Percentiles rank a stretch among this genome's conserved stretches.
Conservation (phyloP, 2,329 filamentous ascomycete genomes). For the Alternaria brassicicola region DNA sequence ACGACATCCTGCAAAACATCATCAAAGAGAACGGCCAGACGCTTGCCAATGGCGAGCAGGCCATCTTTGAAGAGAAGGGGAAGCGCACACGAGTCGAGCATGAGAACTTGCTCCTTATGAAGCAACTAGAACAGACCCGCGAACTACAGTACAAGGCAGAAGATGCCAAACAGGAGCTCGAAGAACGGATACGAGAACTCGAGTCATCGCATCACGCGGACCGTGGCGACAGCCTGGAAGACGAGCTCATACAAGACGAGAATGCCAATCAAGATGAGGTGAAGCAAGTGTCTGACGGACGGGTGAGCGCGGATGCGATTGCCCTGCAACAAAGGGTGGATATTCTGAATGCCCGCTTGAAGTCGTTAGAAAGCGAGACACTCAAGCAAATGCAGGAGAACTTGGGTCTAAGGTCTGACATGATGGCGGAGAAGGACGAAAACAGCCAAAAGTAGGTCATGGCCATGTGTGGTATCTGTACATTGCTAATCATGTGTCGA, state of each 20-base stretch:
- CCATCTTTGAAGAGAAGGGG: conserved; percentile 58
- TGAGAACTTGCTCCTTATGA: conserved; percentile 54
- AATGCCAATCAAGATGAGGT: conserved; percentile 32
- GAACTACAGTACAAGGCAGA: conserved; percentile 57
- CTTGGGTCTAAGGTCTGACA: conserved; percentile 45
- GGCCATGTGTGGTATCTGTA: background rate
- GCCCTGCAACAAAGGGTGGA: conserved; percentile 51
- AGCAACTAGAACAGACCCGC: conserved; percentile 55
- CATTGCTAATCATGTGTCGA: background rate
- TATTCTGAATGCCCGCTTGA: conserved; percentile 44
- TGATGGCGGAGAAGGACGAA: conserved; percentile 46
- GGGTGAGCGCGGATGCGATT: conserved; percentile 43
- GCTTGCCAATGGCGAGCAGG: conserved; percentile 58
- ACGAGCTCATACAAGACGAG: conserved; percentile 48
- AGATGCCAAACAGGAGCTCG: conserved; percentile 55
- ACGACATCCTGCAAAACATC: conserved; percentile 55
- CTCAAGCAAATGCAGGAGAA: conserved; percentile 53
- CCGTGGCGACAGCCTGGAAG: conserved; percentile 47
- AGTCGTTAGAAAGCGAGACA: conserved; percentile 49
- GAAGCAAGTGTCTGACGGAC: conserved; percentile 25
- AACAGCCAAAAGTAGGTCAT: conserved; percentile 38
- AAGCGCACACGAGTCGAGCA: conserved; percentile 56
- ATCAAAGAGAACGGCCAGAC: conserved; percentile 59
- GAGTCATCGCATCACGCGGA: conserved; percentile 41
- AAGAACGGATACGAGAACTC: conserved; percentile 53